Evolutionary conservation across 495 filamentous ascomycete species (phyloP), one percentile per base, ranked within the genome.

Genomic region (Tuber brumale): DNA sequence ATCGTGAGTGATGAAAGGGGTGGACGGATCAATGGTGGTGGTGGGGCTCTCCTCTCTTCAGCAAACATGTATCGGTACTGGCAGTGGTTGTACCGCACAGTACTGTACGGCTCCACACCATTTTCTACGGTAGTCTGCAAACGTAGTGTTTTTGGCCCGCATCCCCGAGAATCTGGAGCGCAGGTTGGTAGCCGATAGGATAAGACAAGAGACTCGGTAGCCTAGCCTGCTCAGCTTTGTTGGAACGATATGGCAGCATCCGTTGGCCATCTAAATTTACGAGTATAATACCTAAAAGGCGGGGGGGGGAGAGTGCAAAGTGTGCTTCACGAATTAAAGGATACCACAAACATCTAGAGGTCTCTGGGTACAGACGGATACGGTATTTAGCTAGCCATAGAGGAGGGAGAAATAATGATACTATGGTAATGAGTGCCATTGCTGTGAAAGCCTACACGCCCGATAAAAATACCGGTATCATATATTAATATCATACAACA

Each of bases 121-220:
- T n/a, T 8, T 51, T n/a, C 46, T 23, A 51, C 19, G 1, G 21
- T 23, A 48, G 46, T 23, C 44, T 51, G 19, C 46, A 3, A 51
- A 51, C 5, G 0, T n/a, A n/a, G 4, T 19, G 14, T 46, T 19
- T 46, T 19, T 46, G 48, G 23, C 23, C 12, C 77, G 74, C 77
- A 51, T 74, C 72, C 74, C 76, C 72, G 72, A 75, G 76, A 78
- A 79, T 75, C 76, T 79, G 70, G 76, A 72, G 76, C 72, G 78
- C 70, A 75, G 74, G 72, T 78, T 61, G 70, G 78, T 70, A 79
- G 72, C 72, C 69, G 70, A 78, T 70, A 76, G 71, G 75, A 75
- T 70, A 57, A 31, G 76, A 74, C 70, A 35, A 70, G 66, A 27
- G 69, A 19, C 72, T 75, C 23, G 46, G n/a, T 5, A 51, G 48